Evolutionary conservation across 2,329 filamentous ascomycete genomes (phyloP).

Genomic region (Ustulina deusta): DNA sequence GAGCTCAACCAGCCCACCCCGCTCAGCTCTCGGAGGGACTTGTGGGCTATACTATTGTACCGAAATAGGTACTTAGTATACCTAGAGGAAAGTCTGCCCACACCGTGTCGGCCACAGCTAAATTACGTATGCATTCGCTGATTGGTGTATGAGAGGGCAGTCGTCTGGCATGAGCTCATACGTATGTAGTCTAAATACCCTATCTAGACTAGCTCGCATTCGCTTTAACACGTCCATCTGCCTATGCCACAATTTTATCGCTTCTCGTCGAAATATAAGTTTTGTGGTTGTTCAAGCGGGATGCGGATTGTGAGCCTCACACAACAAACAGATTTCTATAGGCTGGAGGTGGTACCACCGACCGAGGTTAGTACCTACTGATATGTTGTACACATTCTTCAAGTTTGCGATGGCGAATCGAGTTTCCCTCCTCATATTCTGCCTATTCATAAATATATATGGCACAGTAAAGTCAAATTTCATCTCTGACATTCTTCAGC

Average conservation of each 20-base stretch:
- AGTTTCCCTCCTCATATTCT: background rate
- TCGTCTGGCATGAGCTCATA: constrained; percentile 28
- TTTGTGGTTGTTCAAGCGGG: background rate
- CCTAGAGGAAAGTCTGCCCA: background rate
- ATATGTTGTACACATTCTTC: background rate
- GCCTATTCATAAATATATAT: too few relatives aligned
- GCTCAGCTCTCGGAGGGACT: background rate
- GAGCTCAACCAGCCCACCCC: background rate
- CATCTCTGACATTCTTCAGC: background rate
- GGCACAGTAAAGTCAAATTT: background rate
- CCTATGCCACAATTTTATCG: too few relatives aligned
- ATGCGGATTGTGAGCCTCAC: background rate
- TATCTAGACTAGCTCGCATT: background rate
- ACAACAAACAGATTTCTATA: too few relatives aligned
- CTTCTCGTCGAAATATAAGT: too few relatives aligned
- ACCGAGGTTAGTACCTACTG: background rate
- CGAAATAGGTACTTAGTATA: background rate
- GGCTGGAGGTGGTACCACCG: background rate
- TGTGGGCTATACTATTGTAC: background rate
- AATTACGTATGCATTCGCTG: constrained; percentile 13
- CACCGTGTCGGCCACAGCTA: too few relatives aligned
- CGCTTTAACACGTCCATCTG: background rate
- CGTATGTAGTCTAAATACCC: constrained; percentile 35
- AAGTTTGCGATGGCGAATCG: background rate
- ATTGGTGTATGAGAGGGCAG: constrained; percentile 22